A percentile compares a stretch with the other conserved stretches of the same genome.
These are phyloP conservation scores for Capsicum pubescens DNA, from an alignment of 257 asterid species.

Conservation along the genomic window DNA sequence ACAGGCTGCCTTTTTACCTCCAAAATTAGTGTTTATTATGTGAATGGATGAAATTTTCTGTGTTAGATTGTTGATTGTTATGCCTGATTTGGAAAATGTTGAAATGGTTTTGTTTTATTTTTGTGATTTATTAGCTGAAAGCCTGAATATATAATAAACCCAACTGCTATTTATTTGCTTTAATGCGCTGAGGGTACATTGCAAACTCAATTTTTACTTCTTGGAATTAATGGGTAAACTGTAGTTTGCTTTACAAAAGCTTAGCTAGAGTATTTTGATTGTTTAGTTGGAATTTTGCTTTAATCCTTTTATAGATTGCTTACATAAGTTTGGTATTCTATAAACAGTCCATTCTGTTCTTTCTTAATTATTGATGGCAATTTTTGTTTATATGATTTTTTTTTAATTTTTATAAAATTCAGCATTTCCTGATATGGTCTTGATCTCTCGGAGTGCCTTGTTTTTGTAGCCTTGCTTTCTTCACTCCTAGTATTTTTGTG, in stretches of 20 bases:
- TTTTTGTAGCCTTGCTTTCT: too few relatives aligned
- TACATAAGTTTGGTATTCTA: neutral
- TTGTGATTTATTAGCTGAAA: constrained; percentile 5
- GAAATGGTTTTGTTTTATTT: neutral
- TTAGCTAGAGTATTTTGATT: neutral
- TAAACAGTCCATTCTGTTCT: neutral
- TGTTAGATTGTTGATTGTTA: constrained; percentile 1
- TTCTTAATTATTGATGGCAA: neutral
- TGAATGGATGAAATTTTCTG: neutral
- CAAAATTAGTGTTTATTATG: too few relatives aligned
- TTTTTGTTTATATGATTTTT: neutral
- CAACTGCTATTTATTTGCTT: neutral
- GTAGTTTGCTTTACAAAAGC: too few relatives aligned
- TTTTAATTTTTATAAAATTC: neutral
- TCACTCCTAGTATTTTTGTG: too few relatives aligned
- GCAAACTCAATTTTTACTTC: neutral
- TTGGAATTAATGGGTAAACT: neutral
- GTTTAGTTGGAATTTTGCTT: neutral
- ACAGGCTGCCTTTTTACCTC: neutral
- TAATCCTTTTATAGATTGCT: neutral
- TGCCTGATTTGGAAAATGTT: neutral
- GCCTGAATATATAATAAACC: neutral
- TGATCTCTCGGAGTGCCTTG: neutral
- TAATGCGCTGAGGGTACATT: neutral
- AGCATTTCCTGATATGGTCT: neutral